A percentile compares a stretch with the other conserved stretches of the same genome.
These are phyloP conservation scores for Podospora didyma DNA, from an alignment of 495 filamentous ascomycete species.

Conservation along the genomic window DNA sequence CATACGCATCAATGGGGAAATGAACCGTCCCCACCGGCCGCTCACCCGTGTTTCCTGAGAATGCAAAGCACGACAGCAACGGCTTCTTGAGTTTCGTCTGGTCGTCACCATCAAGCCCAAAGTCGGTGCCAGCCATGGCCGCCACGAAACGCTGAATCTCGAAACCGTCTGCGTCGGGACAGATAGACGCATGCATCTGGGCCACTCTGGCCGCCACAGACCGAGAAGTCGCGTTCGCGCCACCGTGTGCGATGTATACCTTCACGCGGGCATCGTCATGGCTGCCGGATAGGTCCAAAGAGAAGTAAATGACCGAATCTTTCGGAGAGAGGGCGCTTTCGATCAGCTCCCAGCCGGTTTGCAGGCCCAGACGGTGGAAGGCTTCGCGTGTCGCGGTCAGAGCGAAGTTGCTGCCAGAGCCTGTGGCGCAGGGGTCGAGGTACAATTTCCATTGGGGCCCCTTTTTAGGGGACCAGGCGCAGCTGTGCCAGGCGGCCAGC, in stretches of 20 bases:
- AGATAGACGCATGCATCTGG: slow-evolving; percentile 9
- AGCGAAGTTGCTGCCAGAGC: too few relatives aligned
- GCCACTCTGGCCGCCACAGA: slow-evolving; percentile 8
- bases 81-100: background rate
- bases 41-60: background rate
- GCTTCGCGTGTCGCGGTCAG: slow-evolving; percentile 6
- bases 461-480: slow-evolving; percentile 4
- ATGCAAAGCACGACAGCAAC: background rate
- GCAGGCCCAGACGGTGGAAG: slow-evolving; percentile 8
- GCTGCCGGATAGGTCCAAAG: slow-evolving; percentile 9
- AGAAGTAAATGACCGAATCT: slow-evolving; percentile 4
- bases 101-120: background rate
- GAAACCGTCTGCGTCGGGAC: slow-evolving; percentile 15
- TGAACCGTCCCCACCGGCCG: background rate
- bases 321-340: slow-evolving; percentile 1
- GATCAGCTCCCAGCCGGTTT: slow-evolving; percentile 7
- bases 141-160: slow-evolving; percentile 19
- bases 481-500: slow-evolving; percentile 15
- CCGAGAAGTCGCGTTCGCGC: background rate
- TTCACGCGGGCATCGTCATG: slow-evolving; percentile 10
- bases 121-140: slow-evolving; percentile 10
- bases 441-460: slow-evolving; percentile 20
- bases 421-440: slow-evolving; percentile 8
- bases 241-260: slow-evolving; percentile 14
- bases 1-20: background rate